Conservation (phyloP, 2,329 filamentous ascomycete species). For the Ceratocystis cubensis region DNA sequence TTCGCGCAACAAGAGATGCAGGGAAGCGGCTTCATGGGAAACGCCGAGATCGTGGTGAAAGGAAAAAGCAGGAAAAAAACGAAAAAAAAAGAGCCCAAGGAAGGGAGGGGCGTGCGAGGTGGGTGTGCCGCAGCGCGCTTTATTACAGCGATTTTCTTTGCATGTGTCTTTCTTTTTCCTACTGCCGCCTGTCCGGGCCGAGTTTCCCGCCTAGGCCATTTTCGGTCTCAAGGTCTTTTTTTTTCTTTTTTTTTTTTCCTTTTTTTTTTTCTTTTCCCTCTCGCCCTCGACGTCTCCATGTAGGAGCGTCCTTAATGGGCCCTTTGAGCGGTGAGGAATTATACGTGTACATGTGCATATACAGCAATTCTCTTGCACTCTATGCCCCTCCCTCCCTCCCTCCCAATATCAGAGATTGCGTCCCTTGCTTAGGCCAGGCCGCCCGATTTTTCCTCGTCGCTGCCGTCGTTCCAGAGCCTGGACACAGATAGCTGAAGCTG, state of each 20-base stretch:
- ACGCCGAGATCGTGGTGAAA: background rate
- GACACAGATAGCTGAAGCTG: too few species aligned
- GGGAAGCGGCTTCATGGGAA: background rate
- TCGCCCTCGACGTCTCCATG: background rate
- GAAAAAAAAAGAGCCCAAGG: background rate
- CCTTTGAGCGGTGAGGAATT: background rate
- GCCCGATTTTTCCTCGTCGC: background rate
- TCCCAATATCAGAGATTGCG: background rate
- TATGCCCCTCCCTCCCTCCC: background rate
- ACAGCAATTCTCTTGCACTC: background rate
- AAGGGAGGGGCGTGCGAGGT: background rate
- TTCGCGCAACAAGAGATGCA: background rate
- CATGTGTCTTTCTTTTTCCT: background rate
- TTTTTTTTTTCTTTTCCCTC: background rate
- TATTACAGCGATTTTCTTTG: background rate
- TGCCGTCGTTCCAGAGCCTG: too few species aligned
- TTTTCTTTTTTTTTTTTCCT: background rate
- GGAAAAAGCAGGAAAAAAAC: background rate
- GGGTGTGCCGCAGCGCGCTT: background rate
- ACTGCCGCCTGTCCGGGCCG: background rate
- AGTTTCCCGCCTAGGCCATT: conserved; percentile 1
- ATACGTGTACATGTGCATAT: background rate
- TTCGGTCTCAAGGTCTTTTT: background rate
- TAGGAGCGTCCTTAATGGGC: background rate
- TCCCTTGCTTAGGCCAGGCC: background rate